Conservation (phyloP, 768 basidiomycete genomes). For the Amanita pallidorosea region DNA sequence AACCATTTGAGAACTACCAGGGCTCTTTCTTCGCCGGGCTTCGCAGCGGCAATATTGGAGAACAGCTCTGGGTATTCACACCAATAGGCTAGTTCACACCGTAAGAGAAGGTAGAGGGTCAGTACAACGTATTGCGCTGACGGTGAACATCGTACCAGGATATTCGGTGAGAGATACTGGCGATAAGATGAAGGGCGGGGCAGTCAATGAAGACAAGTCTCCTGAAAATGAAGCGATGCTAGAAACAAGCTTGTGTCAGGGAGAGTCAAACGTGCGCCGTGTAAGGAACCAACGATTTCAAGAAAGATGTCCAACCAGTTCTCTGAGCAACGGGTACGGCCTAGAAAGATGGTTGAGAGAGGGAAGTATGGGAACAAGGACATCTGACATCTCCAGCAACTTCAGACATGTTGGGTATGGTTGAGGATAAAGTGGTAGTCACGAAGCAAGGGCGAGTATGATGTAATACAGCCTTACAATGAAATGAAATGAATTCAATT, state of each 20-base stretch:
- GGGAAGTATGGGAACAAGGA: background rate
- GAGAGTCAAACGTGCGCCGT: slow-evolving; percentile 3
- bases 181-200: slow-evolving; percentile 87
- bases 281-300: slow-evolving; percentile 66
- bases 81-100: slow-evolving; percentile 69
- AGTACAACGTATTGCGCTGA: slow-evolving; percentile 3
- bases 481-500: too few relatives aligned
- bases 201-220: slow-evolving; percentile 76
- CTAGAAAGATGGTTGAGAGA: slow-evolving; percentile 15
- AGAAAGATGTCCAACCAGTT: slow-evolving; percentile 80
- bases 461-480: background rate
- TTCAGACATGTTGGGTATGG: background rate
- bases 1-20: slow-evolving; percentile 91
- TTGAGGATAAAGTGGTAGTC: background rate
- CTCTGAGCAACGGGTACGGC: slow-evolving; percentile 80
- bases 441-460: background rate
- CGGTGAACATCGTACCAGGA: slow-evolving; percentile 44
- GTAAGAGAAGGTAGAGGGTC: slow-evolving; percentile 1
- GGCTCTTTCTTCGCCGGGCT: slow-evolving; percentile 60
- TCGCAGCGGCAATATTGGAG: slow-evolving; percentile 72
- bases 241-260: slow-evolving; percentile 6
- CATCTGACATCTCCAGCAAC: slow-evolving; percentile 1
- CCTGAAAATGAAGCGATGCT: slow-evolving; percentile 84
- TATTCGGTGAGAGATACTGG: slow-evolving; percentile 89
- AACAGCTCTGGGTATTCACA: slow-evolving; percentile 90